phyloP scores from a whole-genome alignment of 2,329 filamentous ascomycete species.

The Neofusicoccum ribis region DNA sequence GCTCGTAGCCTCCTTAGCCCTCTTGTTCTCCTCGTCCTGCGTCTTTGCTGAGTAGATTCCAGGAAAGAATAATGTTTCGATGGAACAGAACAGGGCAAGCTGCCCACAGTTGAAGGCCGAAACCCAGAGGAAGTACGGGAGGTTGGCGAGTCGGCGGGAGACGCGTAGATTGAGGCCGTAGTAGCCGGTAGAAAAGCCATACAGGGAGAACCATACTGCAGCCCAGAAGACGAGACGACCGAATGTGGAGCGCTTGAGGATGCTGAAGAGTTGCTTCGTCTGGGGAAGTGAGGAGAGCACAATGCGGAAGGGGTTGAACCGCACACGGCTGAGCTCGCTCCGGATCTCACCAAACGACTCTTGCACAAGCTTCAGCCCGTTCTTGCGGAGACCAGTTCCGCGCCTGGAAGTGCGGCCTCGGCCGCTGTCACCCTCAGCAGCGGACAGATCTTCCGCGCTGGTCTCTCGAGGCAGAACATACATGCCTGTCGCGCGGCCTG shows the following conservation, averaged over 20 bases:
- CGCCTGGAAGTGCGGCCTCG: background rate
- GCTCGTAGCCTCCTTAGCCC: slow-evolving; percentile 72
- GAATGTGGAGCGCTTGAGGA: slow-evolving; percentile 58
- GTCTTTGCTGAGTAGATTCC: slow-evolving; percentile 61
- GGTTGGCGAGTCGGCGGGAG: slow-evolving; percentile 85
- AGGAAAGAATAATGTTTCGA: slow-evolving; percentile 80
- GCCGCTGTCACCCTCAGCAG: background rate
- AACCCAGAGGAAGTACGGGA: slow-evolving; percentile 92
- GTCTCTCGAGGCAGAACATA: slow-evolving; percentile 61
- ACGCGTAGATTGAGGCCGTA: slow-evolving; percentile 74
- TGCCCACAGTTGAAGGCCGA: slow-evolving; percentile 88
- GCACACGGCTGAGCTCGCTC: background rate
- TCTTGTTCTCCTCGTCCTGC: slow-evolving; percentile 60
- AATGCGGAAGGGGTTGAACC: slow-evolving; percentile 11
- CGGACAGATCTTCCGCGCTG: background rate
- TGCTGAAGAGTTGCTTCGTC: slow-evolving; percentile 41
- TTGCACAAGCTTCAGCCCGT: slow-evolving; percentile 4
- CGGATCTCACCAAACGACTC: background rate
- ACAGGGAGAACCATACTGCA: slow-evolving; percentile 68
- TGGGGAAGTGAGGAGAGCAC: background rate
- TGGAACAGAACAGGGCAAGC: slow-evolving; percentile 72
- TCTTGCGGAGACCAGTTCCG: background rate
- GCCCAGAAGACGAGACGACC: slow-evolving; percentile 66
- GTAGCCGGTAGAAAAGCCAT: slow-evolving; percentile 67
- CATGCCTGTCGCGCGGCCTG: slow-evolving; percentile 81